Percentiles rank a stretch among this genome's conserved stretches.
Evolutionary conservation across 345 rosid genomes (phyloP).

Genomic region (Eucalyptus rudis): DNA sequence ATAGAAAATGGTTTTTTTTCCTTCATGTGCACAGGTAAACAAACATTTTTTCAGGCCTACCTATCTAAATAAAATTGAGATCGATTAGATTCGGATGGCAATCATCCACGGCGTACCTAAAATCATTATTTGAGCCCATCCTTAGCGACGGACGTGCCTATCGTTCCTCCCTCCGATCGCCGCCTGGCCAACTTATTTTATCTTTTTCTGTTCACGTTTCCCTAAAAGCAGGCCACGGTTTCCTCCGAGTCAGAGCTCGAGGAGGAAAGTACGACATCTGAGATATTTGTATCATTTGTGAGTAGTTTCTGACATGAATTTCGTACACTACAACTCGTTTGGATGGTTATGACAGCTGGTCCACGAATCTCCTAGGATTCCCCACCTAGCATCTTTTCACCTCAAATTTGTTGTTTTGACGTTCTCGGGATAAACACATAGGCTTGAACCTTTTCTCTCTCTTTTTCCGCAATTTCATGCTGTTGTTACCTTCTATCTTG

Average conservation of each 20-base stretch:
- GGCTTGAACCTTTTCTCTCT: background rate
- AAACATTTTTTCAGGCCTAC: background rate
- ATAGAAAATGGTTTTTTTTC: background rate
- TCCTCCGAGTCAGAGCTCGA: background rate
- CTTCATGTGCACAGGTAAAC: background rate
- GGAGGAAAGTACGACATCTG: background rate
- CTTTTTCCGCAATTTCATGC: background rate
- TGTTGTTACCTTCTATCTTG: background rate
- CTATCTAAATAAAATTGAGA: background rate
- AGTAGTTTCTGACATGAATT: background rate
- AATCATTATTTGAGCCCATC: background rate
- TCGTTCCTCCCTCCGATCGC: background rate
- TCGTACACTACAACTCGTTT: background rate
- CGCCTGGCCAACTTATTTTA: background rate
- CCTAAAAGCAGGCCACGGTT: background rate
- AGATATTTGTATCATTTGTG: background rate
- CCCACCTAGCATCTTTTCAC: background rate
- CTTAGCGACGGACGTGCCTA: background rate
- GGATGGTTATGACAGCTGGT: background rate
- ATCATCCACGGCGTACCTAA: background rate
- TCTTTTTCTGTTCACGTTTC: background rate
- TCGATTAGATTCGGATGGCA: background rate
- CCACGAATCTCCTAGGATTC: background rate
- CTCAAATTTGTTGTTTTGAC: background rate
- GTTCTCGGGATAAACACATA: background rate